phyloP scores from a whole-genome alignment of 2,329 filamentous ascomycete species.

The Neoascochyta sp. region DNA sequence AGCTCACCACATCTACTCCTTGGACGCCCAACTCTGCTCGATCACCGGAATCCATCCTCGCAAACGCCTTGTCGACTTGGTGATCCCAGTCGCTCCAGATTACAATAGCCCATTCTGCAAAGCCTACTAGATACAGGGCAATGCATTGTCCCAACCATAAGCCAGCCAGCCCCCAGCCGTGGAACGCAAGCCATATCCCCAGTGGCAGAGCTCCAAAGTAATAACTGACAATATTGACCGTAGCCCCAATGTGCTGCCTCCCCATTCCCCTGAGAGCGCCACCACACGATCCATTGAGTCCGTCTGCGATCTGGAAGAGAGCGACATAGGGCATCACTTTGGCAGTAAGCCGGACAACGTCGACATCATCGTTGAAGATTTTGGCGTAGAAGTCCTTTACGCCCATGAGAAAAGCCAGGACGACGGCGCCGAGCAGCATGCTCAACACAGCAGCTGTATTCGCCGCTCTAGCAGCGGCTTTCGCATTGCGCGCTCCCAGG shows the following conservation, averaged over 20 bases:
- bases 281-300: conserved; percentile 79
- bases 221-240: conserved; percentile 78
- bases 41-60: conserved; percentile 59
- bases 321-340: conserved; percentile 82
- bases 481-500: conserved; percentile 63
- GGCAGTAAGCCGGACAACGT: conserved; percentile 68
- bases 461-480: conserved; percentile 66
- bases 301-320: conserved; percentile 86
- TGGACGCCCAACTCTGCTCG: conserved; percentile 40
- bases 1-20: no score
- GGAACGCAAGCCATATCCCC: conserved; percentile 81
- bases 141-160: conserved; percentile 80
- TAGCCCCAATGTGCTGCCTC: conserved; percentile 76
- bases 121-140: conserved; percentile 70
- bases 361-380: conserved; percentile 75
- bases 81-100: conserved; percentile 71
- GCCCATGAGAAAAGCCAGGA: conserved; percentile 66
- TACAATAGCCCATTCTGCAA: conserved; percentile 75
- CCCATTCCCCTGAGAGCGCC: conserved; percentile 81
- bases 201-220: conserved; percentile 76
- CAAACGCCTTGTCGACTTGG: conserved; percentile 68
- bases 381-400: conserved; percentile 70
- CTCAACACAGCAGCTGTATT: conserved; percentile 73
- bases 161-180: conserved; percentile 77
- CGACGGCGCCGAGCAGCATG: conserved; percentile 62